phyloP scores from a whole-genome alignment of 1,284 basidiomycete genomes.

The Cystobasidium sp. region DNA sequence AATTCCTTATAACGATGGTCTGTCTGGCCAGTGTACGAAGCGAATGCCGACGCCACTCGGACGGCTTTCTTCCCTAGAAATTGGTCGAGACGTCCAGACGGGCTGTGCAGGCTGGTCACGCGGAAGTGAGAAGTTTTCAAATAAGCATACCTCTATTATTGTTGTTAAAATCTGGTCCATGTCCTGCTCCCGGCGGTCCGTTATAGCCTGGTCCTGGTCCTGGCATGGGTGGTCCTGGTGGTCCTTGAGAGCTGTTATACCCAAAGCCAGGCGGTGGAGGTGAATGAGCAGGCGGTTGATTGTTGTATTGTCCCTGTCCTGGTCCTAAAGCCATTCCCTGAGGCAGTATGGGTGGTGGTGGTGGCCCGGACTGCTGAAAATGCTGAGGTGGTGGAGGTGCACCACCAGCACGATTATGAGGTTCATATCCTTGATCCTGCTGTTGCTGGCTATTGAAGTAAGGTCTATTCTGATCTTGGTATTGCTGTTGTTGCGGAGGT shows the following conservation, averaged over 20 bases:
- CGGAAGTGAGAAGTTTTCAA: background rate
- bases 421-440: conserved; percentile 28
- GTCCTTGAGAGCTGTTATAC: background rate
- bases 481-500: conserved; percentile 16
- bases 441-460: conserved; percentile 12
- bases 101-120: conserved; percentile 23
- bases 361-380: background rate
- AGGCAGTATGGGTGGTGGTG: background rate
- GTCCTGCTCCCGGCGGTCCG: background rate
- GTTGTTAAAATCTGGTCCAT: conserved; percentile 4
- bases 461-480: conserved; percentile 5
- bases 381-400: background rate
- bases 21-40: too few species aligned
- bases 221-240: background rate
- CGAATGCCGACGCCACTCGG: too few species aligned
- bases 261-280: conserved; percentile 6
- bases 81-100: background rate
- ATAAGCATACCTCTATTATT: background rate
- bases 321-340: background rate
- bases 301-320: background rate
- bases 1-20: too few species aligned
- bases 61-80: background rate
- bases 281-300: conserved; percentile 8
- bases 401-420: background rate
- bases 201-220: conserved; percentile 7